Conservation (phyloP, 352 stramenopile genomes). For the Globisporangium nunn region DNA sequence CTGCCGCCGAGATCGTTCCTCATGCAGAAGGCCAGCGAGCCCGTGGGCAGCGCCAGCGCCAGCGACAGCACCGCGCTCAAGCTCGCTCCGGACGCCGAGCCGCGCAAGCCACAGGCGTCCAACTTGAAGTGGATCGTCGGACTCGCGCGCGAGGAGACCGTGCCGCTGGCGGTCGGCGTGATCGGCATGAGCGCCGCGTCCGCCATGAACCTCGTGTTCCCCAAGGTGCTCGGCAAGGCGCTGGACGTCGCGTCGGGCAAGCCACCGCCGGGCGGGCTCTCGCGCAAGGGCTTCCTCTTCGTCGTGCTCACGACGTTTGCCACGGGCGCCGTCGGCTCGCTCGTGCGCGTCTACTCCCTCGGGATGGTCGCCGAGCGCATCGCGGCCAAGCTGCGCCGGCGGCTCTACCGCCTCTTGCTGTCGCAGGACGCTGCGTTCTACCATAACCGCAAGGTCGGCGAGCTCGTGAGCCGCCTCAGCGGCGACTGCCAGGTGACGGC, state of each 20-base stretch:
- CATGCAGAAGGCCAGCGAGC: slow-evolving; percentile 53
- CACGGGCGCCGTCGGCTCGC: slow-evolving; percentile 77
- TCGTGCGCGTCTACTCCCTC: slow-evolving; percentile 85
- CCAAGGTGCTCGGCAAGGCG: slow-evolving; percentile 85
- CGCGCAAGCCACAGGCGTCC: slow-evolving; percentile 15
- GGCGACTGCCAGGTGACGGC: slow-evolving; percentile 87
- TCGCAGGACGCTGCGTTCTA: slow-evolving; percentile 84
- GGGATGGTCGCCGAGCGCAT: slow-evolving; percentile 85
- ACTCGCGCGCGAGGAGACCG: slow-evolving; percentile 63
- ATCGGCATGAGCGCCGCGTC: slow-evolving; percentile 81
- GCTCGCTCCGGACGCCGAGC: background rate
- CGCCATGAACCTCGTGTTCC: slow-evolving; percentile 86
- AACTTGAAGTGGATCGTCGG: slow-evolving; percentile 62
- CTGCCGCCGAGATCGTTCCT: slow-evolving; percentile 61
- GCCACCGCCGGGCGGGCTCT: slow-evolving; percentile 56
- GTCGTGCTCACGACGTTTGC: slow-evolving; percentile 83
- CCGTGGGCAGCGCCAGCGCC: slow-evolving; percentile 12
- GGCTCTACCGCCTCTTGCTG: slow-evolving; percentile 71
- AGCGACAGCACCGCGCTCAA: slow-evolving; percentile 2
- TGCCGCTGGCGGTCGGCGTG: slow-evolving; percentile 57
- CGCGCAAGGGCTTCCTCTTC: slow-evolving; percentile 81
- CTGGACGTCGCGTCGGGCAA: slow-evolving; percentile 81
- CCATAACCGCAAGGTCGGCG: slow-evolving; percentile 70
- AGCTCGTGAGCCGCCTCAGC: slow-evolving; percentile 81
- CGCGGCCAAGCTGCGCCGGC: slow-evolving; percentile 66